phyloP scores from a whole-genome alignment of 2,329 filamentous ascomycete species.

The Ascochyta pisi region DNA sequence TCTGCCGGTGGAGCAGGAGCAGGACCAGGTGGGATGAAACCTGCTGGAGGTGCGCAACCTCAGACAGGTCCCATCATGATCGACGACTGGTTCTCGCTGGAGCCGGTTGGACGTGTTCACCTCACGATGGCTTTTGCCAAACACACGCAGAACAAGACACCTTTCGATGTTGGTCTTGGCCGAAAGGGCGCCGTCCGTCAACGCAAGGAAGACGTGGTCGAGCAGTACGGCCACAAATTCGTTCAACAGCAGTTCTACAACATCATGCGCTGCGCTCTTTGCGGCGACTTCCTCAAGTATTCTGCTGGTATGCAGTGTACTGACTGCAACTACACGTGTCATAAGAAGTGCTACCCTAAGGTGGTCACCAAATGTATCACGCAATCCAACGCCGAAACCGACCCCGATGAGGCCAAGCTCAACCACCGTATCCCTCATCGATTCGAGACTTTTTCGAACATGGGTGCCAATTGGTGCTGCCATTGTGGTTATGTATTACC shows the following conservation, averaged over 20 bases:
- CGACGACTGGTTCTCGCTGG: constrained; percentile 95
- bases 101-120: constrained; percentile 91
- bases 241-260: constrained; percentile 99
- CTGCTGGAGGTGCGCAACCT: constrained; percentile 53
- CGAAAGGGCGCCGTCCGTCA: constrained; percentile 96
- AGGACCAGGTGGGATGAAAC: constrained; percentile 49
- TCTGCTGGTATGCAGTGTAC: constrained; percentile 99
- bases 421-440: constrained; percentile 98
- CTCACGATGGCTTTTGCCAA: constrained; percentile 91
- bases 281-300: constrained; percentile 98
- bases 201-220: constrained; percentile 96
- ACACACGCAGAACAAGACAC: constrained; percentile 80
- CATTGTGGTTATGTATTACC: constrained; percentile 97
- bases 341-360: constrained; percentile 94
- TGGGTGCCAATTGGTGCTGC: constrained; percentile 99
- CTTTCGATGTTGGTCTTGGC: constrained; percentile 87
- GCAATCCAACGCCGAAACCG: constrained; percentile 97
- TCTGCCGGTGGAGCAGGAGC: constrained; percentile 49
- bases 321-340: constrained; percentile 99
- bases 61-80: constrained; percentile 67
- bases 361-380: constrained; percentile 99
- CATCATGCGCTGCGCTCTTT: constrained; percentile 98
- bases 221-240: constrained; percentile 99
- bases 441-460: constrained; percentile 95
- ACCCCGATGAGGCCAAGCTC: constrained; percentile 99